Percentiles rank a stretch among this genome's conserved stretches.
Conservation (phyloP, 2,329 filamentous ascomycete genomes). For the Fusarium annulatum region DNA sequence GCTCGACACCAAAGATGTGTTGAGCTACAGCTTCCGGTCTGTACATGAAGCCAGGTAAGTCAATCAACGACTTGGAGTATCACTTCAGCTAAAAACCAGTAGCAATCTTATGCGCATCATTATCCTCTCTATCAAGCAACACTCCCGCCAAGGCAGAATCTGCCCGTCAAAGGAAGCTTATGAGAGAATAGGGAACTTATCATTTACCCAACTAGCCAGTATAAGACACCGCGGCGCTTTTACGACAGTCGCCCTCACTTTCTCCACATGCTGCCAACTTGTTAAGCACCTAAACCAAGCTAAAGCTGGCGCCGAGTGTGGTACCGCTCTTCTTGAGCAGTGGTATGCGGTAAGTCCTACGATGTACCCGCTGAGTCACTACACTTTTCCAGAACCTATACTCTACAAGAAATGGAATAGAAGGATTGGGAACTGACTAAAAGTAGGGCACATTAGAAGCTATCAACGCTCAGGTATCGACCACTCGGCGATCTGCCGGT, state of each 20-base stretch:
- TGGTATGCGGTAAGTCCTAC: constrained; percentile 75
- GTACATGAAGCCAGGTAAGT: constrained; percentile 89
- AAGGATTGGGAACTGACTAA: constrained; percentile 6
- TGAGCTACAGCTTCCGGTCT: constrained; percentile 95
- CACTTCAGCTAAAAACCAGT: constrained; percentile 23
- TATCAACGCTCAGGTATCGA: constrained; percentile 80
- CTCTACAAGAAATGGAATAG: background rate
- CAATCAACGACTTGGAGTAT: constrained; percentile 16
- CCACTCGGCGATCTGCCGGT: constrained; percentile 90
- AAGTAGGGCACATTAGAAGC: constrained; percentile 71
- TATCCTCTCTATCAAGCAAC: constrained; percentile 64
- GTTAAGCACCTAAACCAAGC: constrained; percentile 59
- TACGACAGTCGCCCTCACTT: constrained; percentile 90
- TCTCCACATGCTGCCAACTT: constrained; percentile 80
- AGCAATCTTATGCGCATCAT: constrained; percentile 79
- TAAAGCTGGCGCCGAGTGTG: constrained; percentile 47
- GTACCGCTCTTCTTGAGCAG: constrained; percentile 60
- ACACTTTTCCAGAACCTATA: background rate
- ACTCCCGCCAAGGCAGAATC: constrained; percentile 56
- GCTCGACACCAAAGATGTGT: constrained; percentile 84
- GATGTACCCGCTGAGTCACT: background rate
- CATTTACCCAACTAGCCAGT: constrained; percentile 84
- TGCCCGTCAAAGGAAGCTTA: constrained; percentile 67
- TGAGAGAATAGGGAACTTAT: constrained; percentile 74
- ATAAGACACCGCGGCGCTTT: constrained; percentile 93